A percentile compares a stretch with the other conserved stretches of the same genome.
These are phyloP conservation scores for Sarocladiaceae sp. DNA, from an alignment of 2,329 filamentous ascomycete species.

Conservation along the genomic window DNA sequence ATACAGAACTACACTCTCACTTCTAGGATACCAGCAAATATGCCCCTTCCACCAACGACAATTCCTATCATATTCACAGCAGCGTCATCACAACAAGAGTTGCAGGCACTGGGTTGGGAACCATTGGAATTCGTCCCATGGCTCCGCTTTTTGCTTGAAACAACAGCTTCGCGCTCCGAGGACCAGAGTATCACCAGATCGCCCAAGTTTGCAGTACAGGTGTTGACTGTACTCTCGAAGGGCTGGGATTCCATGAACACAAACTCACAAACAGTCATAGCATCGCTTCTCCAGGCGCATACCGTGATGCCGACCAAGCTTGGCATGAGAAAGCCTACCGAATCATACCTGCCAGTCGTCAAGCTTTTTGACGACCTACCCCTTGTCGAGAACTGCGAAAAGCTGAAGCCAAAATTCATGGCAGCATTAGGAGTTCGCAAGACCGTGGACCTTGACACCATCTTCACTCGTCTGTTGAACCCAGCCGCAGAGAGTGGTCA, in stretches of 20 bases:
- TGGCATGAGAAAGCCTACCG: slow-evolving; percentile 80
- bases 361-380: slow-evolving; percentile 93
- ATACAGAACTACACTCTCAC: slow-evolving; percentile 72
- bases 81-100: slow-evolving; percentile 58
- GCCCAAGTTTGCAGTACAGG: slow-evolving; percentile 68
- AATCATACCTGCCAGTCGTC: slow-evolving; percentile 91
- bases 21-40: slow-evolving; percentile 73
- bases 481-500: slow-evolving; percentile 48
- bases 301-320: slow-evolving; percentile 85
- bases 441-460: slow-evolving; percentile 89
- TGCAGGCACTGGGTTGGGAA: slow-evolving; percentile 82
- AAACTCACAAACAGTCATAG: slow-evolving; percentile 61
- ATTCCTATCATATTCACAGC: slow-evolving; percentile 83
- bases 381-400: slow-evolving; percentile 68
- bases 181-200: slow-evolving; percentile 69
- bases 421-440: slow-evolving; percentile 83
- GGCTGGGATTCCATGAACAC: slow-evolving; percentile 79
- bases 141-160: slow-evolving; percentile 75
- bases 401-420: slow-evolving; percentile 88
- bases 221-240: slow-evolving; percentile 79
- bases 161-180: slow-evolving; percentile 52
- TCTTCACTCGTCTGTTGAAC: slow-evolving; percentile 80
- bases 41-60: slow-evolving; percentile 77
- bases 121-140: slow-evolving; percentile 81
- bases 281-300: slow-evolving; percentile 59